Evolutionary conservation across 495 filamentous ascomycete species (phyloP).

Genomic region (Aspergillus heteromorphus): DNA sequence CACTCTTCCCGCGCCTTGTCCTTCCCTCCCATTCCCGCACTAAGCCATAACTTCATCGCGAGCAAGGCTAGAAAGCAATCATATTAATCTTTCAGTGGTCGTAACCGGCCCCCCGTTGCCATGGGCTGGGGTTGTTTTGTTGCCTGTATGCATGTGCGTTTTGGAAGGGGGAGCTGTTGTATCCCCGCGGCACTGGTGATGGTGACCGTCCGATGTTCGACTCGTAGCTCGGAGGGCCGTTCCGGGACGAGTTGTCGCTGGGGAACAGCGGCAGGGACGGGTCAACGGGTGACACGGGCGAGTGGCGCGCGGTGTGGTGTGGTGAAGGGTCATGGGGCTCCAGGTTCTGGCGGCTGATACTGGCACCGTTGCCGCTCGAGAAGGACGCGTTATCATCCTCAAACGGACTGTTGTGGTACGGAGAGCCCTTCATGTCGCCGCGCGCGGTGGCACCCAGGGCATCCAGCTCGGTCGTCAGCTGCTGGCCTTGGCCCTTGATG

Average conservation of each 20-base stretch:
- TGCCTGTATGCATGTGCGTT: constrained; percentile 29
- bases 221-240: constrained; percentile 31
- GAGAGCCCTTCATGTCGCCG: constrained; percentile 69
- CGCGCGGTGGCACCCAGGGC: constrained; percentile 89
- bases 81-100: constrained; percentile 44
- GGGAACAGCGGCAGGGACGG: constrained; percentile 60
- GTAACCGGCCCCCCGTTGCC: constrained; percentile 64
- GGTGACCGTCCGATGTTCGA: constrained; percentile 22
- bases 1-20: constrained; percentile 11
- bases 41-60: constrained; percentile 44
- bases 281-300: constrained; percentile 53
- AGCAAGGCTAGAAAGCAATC: constrained; percentile 24
- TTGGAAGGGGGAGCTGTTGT: constrained; percentile 30
- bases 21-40: constrained; percentile 22
- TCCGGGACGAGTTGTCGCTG: constrained; percentile 31
- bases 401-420: constrained; percentile 61
- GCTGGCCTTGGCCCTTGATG: constrained; percentile 90
- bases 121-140: constrained; percentile 57
- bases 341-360: constrained; percentile 24
- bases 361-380: constrained; percentile 42
- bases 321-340: constrained; percentile 17
- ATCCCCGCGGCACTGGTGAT: constrained; percentile 31
- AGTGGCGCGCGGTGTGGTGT: constrained; percentile 12
- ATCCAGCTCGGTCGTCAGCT: constrained; percentile 85
- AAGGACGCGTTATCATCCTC: constrained; percentile 76